Evolutionary conservation across 2,329 filamentous ascomycete genomes (phyloP), one percentile per base, ranked within the genome.

Genomic region (Aspergillus sp.): DNA sequence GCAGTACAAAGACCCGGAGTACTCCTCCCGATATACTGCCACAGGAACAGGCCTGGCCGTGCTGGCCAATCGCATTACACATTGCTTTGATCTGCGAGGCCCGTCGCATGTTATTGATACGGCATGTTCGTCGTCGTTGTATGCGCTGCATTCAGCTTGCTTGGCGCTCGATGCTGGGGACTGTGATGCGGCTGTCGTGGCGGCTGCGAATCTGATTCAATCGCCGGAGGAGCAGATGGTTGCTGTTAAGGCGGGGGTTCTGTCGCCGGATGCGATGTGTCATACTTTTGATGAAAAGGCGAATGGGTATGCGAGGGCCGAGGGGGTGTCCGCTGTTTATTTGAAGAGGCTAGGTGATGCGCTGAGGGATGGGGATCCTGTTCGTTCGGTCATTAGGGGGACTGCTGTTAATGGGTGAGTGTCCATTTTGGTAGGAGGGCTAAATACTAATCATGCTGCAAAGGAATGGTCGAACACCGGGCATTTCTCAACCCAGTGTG

Each of bases 121-220:
- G 0, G 77, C 74, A 0, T 80, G 78, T 57, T 78, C 77, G 0
- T 75, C 75, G 0, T 76, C 75, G 0, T 41, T 73, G 0, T 75
- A 77, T 2, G 74, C 75, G 0, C 66, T 81, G 0, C 72, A 81
- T 41, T 62, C 66, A 8, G 79, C 79, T 0, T 77, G 73, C 30
- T 17, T 58, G 6, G 68, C 66, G 0, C 17, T 75, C 0, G 57
- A 58, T 0, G 55, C 8, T 3, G 52, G 62, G 0, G 72, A 76
- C 1, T 68, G 63, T 21, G 44, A 39, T 7, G 50, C 52, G 0
- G 70, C 73, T 6, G 39, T 73, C 0, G 66, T 65, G 7, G 68
- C 60, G 1, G 67, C 68, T 3, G 65, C 62, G 1, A 73, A 70
- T 23, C 42, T 72, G 0, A 67, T 73, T 19, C 32, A 61, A 1